A percentile compares a stretch with the other conserved stretches of the same genome.
Evolutionary conservation across 2,329 filamentous ascomycete species (phyloP).

Genomic region (Fusarium sp.): DNA sequence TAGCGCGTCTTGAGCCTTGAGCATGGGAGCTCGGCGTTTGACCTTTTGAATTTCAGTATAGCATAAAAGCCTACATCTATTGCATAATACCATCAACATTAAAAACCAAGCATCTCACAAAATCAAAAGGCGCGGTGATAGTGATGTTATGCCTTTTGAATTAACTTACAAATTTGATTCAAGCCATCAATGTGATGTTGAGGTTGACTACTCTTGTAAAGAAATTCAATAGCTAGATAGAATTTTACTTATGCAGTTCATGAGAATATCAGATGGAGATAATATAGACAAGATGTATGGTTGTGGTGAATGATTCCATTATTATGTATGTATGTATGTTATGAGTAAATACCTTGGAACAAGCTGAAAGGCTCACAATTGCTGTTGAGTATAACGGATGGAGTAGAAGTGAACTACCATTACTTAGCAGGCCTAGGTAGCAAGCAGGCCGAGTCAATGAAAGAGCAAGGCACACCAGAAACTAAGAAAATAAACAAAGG

Average conservation of each 20-base stretch:
- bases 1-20: slow-evolving; percentile 28
- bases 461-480: background rate
- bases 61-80: slow-evolving; percentile 12
- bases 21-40: slow-evolving; percentile 27
- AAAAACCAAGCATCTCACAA: background rate
- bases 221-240: background rate
- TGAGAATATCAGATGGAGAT: background rate
- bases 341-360: background rate
- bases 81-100: slow-evolving; percentile 20
- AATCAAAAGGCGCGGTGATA: background rate
- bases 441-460: background rate
- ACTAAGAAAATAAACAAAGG: background rate
- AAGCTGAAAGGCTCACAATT: background rate
- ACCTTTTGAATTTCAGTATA: slow-evolving; percentile 7
- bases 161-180: background rate
- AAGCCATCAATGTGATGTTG: background rate
- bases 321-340: background rate
- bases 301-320: background rate
- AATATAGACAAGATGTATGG: background rate
- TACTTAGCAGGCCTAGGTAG: background rate
- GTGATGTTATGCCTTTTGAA: background rate
- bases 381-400: background rate
- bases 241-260: background rate
- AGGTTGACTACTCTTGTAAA: background rate
- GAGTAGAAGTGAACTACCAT: background rate